phyloP scores from a whole-genome alignment of 768 basidiomycete genomes.

The Tricholoma sp. region DNA sequence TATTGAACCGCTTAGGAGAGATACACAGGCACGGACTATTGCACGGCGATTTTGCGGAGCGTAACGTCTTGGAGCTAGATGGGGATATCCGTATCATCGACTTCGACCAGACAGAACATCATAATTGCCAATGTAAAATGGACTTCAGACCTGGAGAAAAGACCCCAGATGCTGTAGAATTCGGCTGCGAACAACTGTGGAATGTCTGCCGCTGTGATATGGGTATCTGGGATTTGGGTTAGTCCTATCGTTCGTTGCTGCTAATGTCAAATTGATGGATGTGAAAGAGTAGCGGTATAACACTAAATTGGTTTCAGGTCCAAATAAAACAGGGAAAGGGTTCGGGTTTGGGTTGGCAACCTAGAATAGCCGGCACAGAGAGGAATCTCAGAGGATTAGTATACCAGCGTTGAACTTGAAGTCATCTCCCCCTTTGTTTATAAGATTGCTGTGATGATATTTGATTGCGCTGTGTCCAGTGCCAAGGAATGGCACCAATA shows the following conservation, averaged over 20 bases:
- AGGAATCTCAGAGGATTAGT: too few species aligned
- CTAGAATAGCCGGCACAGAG: too few species aligned
- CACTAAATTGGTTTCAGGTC: too few species aligned
- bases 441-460: not conserved
- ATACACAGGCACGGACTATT: constrained; percentile 30
- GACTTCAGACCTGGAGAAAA: constrained; percentile 22
- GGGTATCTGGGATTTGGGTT: constrained; percentile 19
- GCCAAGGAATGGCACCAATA: not conserved
- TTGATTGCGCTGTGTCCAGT: not conserved
- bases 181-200: constrained; percentile 29
- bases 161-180: constrained; percentile 20
- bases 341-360: too few species aligned
- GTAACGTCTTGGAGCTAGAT: constrained; percentile 31
- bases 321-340: too few species aligned
- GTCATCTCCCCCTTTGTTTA: too few species aligned
- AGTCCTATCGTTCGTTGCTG: not conserved
- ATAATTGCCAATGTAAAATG: constrained; percentile 26
- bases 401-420: not conserved
- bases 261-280: not conserved
- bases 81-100: constrained; percentile 35
- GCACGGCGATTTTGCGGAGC: constrained; percentile 37
- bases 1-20: constrained; percentile 26
- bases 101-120: constrained; percentile 27
- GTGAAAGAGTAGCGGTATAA: not conserved
- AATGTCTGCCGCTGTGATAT: constrained; percentile 24